Percentiles rank a stretch among this genome's conserved stretches.
These are phyloP conservation scores for Beauveria australis DNA, from an alignment of 2,329 filamentous ascomycete species.

Conservation along the genomic window DNA sequence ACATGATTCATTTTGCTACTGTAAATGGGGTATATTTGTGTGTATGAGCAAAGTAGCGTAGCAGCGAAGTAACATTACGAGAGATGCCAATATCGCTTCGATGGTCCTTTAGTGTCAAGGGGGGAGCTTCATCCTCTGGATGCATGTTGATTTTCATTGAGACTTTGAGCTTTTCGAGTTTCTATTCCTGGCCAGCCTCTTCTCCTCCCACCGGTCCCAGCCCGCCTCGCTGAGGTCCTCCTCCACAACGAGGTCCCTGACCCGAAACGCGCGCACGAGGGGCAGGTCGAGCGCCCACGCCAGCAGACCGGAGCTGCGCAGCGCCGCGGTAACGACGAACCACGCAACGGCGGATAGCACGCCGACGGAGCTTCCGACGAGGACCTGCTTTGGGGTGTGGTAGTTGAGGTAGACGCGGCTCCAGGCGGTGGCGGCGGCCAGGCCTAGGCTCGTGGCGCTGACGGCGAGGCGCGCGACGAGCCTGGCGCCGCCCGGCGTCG, in stretches of 20 bases:
- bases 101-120: background rate
- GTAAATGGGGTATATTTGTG: background rate
- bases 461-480: constrained; percentile 45
- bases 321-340: constrained; percentile 64
- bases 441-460: constrained; percentile 46
- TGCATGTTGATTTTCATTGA: background rate
- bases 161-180: constrained; percentile 23
- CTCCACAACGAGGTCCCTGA: constrained; percentile 76
- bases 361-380: constrained; percentile 70
- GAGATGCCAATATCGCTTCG: background rate
- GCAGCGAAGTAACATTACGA: background rate
- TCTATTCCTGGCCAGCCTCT: constrained; percentile 25
- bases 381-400: constrained; percentile 79
- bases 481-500: constrained; percentile 30
- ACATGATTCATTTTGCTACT: background rate
- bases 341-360: constrained; percentile 63
- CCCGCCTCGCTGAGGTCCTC: constrained; percentile 88
- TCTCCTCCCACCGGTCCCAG: constrained; percentile 82
- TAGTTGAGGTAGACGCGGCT: constrained; percentile 89
- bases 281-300: constrained; percentile 63
- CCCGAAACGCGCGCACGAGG: constrained; percentile 55
- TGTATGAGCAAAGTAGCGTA: background rate
- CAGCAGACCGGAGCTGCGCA: constrained; percentile 61
- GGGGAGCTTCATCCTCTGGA: background rate
- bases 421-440: constrained; percentile 63